A percentile compares a stretch with the other conserved stretches of the same genome.
Conservation (phyloP, 345 rosid species). For the Abelmoschus esculentus region DNA sequence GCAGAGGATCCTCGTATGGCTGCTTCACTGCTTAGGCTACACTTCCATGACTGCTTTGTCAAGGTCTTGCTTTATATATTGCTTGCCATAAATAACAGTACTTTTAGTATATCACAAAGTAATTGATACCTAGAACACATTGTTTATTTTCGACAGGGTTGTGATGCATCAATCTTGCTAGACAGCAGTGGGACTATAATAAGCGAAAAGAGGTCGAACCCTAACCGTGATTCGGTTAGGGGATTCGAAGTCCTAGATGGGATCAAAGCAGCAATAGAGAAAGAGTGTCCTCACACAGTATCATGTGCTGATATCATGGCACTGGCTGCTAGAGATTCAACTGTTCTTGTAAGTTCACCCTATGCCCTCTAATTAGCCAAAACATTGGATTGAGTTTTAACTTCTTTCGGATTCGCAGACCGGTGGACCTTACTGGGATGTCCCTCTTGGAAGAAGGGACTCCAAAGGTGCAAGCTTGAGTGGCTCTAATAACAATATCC, state of each 20-base stretch:
- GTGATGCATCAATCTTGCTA: slow-evolving; percentile 74
- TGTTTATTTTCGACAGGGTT: slow-evolving; percentile 47
- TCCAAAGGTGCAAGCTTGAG: slow-evolving; percentile 63
- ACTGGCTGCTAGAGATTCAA: slow-evolving; percentile 85
- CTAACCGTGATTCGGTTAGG: slow-evolving; percentile 69
- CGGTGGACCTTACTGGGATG: slow-evolving; percentile 86
- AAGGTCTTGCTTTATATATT: slow-evolving; percentile 30
- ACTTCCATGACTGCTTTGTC: slow-evolving; percentile 89
- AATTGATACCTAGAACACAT: neutral
- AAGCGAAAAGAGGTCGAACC: slow-evolving; percentile 70
- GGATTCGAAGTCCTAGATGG: slow-evolving; percentile 77
- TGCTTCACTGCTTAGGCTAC: slow-evolving; percentile 74
- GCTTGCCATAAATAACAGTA: neutral
- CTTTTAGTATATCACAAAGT: too few relatives aligned
- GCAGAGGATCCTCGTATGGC: slow-evolving; percentile 65
- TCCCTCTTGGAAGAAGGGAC: slow-evolving; percentile 85
- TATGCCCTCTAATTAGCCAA: neutral
- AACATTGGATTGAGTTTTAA: neutral
- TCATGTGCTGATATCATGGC: slow-evolving; percentile 83
- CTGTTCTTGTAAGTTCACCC: slow-evolving; percentile 56
- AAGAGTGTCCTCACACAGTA: slow-evolving; percentile 64
- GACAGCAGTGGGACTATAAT: slow-evolving; percentile 53
- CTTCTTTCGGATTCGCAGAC: slow-evolving; percentile 26
- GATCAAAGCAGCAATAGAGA: slow-evolving; percentile 70
- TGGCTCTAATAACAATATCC: slow-evolving; percentile 73